Conservation (phyloP, 1,284 basidiomycete species). For the Vanrija sp. region DNA sequence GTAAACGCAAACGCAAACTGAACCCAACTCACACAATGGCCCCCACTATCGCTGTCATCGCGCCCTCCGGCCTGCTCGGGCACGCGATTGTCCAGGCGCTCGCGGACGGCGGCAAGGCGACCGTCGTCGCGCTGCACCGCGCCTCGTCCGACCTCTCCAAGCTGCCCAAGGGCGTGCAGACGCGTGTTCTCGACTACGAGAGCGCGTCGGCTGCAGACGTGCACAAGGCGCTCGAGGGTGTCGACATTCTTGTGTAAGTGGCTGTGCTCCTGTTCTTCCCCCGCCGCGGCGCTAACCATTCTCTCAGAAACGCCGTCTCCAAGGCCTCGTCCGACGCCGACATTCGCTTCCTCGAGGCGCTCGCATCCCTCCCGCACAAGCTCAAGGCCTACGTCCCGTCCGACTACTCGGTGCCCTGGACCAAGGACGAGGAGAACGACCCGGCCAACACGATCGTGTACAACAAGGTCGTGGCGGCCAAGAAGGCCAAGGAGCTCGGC, state of each 20-base stretch:
- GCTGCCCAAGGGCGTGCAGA: conserved; percentile 9
- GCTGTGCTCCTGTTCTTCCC: background rate
- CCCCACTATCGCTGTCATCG: conserved; percentile 12
- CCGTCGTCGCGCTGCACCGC: conserved; percentile 16
- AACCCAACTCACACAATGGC: background rate
- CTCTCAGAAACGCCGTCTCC: conserved; percentile 5
- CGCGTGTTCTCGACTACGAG: conserved; percentile 8
- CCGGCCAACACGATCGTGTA: background rate
- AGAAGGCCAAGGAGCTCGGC: background rate
- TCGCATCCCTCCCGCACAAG: background rate
- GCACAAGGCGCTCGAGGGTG: background rate
- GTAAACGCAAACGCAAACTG: background rate
- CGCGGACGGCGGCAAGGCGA: conserved; percentile 4
- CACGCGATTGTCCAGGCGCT: conserved; percentile 1
- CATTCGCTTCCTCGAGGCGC: background rate
- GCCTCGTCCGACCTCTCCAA: conserved; percentile 6
- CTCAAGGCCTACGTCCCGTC: conserved; percentile 13
- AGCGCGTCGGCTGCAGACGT: background rate
- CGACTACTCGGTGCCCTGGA: conserved; percentile 13
- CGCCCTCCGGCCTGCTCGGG: conserved; percentile 12
- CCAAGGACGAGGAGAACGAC: background rate
- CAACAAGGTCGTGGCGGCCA: background rate
- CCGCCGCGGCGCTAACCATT: too few relatives aligned
- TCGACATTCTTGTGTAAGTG: conserved; percentile 7
- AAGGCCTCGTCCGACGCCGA: background rate